Percentiles rank a stretch among this genome's conserved stretches.
Conservation (phyloP, 441 rosid genomes). For the Daphne laureola region DNA sequence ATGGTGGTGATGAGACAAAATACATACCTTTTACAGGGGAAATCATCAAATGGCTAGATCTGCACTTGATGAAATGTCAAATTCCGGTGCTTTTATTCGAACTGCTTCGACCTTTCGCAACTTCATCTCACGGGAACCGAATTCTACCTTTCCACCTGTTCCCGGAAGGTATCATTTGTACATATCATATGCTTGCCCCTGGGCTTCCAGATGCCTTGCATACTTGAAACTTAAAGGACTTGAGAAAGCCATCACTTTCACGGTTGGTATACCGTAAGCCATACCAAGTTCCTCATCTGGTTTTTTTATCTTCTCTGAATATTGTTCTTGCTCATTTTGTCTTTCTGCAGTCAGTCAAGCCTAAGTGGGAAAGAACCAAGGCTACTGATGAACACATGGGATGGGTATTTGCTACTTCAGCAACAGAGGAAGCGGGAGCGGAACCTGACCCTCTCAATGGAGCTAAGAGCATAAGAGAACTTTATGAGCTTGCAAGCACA, state of each 20-base stretch:
- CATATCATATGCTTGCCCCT: constrained; percentile 92
- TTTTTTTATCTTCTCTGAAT: constrained; percentile 7
- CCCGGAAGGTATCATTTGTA: constrained; percentile 91
- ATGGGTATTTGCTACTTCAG: constrained; percentile 69
- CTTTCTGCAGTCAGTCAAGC: constrained; percentile 53
- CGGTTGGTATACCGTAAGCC: constrained; percentile 44
- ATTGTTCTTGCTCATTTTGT: constrained; percentile 9
- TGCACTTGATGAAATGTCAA: constrained; percentile 62
- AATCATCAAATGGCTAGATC: constrained; percentile 59
- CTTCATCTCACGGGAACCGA: constrained; percentile 47
- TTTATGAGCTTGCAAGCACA: constrained; percentile 71
- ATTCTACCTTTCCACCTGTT: constrained; percentile 70
- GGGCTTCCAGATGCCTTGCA: constrained; percentile 88
- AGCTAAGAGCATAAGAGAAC: constrained; percentile 59
- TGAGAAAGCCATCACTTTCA: constrained; percentile 60
- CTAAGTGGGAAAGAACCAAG: constrained; percentile 84
- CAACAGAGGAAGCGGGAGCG: constrained; percentile 67
- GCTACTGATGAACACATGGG: constrained; percentile 84
- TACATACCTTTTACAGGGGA: constrained; percentile 19
- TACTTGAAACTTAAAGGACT: constrained; percentile 82
- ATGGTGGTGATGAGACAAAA: constrained; percentile 4
- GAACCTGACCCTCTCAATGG: constrained; percentile 63
- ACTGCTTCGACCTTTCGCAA: constrained; percentile 78
- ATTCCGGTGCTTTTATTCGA: constrained; percentile 64
- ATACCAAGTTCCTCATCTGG: neutral